Evolutionary conservation across 441 rosid species (phyloP).

Genomic region (Adansonia madagascariensis): DNA sequence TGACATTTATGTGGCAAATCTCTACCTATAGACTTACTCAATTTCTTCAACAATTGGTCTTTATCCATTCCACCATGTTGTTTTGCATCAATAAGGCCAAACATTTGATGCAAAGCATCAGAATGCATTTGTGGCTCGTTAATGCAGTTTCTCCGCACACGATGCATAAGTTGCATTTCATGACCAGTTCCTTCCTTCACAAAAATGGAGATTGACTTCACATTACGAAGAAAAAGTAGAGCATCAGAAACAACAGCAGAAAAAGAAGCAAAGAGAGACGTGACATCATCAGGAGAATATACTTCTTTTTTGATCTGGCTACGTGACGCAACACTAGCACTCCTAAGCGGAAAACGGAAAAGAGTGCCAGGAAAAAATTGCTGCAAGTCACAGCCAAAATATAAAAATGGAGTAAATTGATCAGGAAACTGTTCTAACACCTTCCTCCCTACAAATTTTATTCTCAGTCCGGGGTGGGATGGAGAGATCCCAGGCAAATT

Average conservation of each 20-base stretch:
- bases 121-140: slow-evolving; percentile 60
- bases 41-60: slow-evolving; percentile 72
- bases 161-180: slow-evolving; percentile 87
- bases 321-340: slow-evolving; percentile 66
- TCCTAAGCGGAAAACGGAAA: slow-evolving; percentile 97
- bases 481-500: slow-evolving; percentile 98
- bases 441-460: slow-evolving; percentile 86
- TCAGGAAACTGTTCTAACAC: slow-evolving; percentile 98
- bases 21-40: slow-evolving; percentile 63
- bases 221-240: slow-evolving; percentile 83
- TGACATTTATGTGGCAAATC: slow-evolving; percentile 75
- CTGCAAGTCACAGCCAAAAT: slow-evolving; percentile 95
- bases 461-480: slow-evolving; percentile 97
- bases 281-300: slow-evolving; percentile 85
- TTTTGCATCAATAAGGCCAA: slow-evolving; percentile 64
- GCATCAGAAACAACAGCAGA: slow-evolving; percentile 81
- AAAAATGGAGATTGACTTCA: slow-evolving; percentile 76
- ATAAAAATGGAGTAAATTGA: slow-evolving; percentile 93
- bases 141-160: slow-evolving; percentile 63
- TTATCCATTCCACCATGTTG: slow-evolving; percentile 73
- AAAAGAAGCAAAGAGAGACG: slow-evolving; percentile 84
- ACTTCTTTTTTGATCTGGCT: slow-evolving; percentile 92
- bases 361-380: slow-evolving; percentile 91
- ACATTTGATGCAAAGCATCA: slow-evolving; percentile 52
- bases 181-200: slow-evolving; percentile 80